Percentiles rank a stretch among this genome's conserved stretches.
Conservation (phyloP, 1,139 yeast genomes). For the Pichia norvegensis region DNA sequence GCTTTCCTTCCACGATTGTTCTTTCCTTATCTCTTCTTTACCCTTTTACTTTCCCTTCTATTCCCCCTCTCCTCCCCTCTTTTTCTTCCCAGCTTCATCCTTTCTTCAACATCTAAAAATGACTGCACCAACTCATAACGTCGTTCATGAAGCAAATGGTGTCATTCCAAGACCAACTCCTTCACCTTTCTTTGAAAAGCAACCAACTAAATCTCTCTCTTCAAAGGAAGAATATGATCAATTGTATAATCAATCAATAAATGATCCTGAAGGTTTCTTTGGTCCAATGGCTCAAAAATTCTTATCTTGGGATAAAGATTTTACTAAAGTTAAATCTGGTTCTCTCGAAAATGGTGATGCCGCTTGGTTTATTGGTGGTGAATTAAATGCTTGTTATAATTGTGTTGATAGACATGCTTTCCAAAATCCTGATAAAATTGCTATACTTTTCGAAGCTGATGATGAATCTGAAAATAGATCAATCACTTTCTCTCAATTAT, state of each 20-base stretch:
- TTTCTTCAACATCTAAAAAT: not conserved
- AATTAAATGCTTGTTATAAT: constrained; percentile 87
- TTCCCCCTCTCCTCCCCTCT: not conserved
- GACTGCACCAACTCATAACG: constrained; percentile 24
- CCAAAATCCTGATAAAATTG: constrained; percentile 76
- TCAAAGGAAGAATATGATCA: constrained; percentile 60
- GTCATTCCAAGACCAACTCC: constrained; percentile 63
- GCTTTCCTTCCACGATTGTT: not conserved
- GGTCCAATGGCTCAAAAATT: constrained; percentile 75
- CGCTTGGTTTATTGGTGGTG: constrained; percentile 92
- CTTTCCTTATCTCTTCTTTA: not conserved
- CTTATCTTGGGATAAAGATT: constrained; percentile 80
- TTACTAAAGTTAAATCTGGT: constrained; percentile 65
- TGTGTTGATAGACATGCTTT: constrained; percentile 96
- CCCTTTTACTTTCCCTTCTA: not conserved
- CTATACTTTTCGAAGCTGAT: constrained; percentile 93
- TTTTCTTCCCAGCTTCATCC: not conserved
- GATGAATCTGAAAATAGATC: constrained; percentile 67
- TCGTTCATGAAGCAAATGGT: constrained; percentile 79
- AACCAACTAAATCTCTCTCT: constrained; percentile 41
- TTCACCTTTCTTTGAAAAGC: constrained; percentile 63
- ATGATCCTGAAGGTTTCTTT: constrained; percentile 77
- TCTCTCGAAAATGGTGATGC: constrained; percentile 68
- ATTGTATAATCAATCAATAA: constrained; percentile 69
- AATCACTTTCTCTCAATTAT: constrained; percentile 79